Evolutionary conservation across 768 basidiomycete species (phyloP).

Genomic region (Auricularia sp.): DNA sequence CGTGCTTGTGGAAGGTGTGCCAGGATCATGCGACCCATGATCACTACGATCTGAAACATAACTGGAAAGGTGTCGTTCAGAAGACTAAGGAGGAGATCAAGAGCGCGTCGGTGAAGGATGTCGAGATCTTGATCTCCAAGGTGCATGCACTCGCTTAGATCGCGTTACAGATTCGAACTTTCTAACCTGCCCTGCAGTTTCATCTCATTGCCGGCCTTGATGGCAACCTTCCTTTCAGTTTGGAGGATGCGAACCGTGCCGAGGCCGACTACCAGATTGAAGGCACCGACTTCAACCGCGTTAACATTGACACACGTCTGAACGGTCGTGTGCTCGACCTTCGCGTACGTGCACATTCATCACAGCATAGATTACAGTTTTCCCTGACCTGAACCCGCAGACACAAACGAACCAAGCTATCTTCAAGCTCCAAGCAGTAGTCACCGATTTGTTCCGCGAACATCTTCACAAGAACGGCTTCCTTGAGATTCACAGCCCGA

Average conservation of each 20-base stretch:
- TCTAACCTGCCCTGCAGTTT: conserved; percentile 37
- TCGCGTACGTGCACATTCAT: conserved; percentile 42
- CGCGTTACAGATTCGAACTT: conserved; percentile 3
- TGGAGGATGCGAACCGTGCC: conserved; percentile 85
- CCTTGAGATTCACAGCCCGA: conserved; percentile 94
- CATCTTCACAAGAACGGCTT: conserved; percentile 68
- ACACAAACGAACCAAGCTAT: conserved; percentile 94
- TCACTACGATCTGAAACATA: background rate
- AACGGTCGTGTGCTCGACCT: conserved; percentile 93
- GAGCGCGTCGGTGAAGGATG: conserved; percentile 77
- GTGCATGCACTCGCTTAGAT: conserved; percentile 38
- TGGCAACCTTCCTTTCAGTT: conserved; percentile 72
- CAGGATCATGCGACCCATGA: too few relatives aligned
- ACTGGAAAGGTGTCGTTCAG: conserved; percentile 47
- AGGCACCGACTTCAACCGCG: conserved; percentile 58
- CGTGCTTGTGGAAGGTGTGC: conserved; percentile 63
- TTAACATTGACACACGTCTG: conserved; percentile 86
- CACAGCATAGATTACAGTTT: background rate
- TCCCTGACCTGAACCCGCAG: conserved; percentile 28
- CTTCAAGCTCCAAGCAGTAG: conserved; percentile 83
- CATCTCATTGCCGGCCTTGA: conserved; percentile 74
- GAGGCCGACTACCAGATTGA: conserved; percentile 57
- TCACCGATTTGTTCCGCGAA: conserved; percentile 79
- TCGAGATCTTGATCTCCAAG: conserved; percentile 77
- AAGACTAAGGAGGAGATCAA: conserved; percentile 80